Evolutionary conservation across 1,139 yeast species (phyloP), one percentile per base, ranked within the genome.

Genomic region (Zygosaccharomyces pseudobailii): DNA sequence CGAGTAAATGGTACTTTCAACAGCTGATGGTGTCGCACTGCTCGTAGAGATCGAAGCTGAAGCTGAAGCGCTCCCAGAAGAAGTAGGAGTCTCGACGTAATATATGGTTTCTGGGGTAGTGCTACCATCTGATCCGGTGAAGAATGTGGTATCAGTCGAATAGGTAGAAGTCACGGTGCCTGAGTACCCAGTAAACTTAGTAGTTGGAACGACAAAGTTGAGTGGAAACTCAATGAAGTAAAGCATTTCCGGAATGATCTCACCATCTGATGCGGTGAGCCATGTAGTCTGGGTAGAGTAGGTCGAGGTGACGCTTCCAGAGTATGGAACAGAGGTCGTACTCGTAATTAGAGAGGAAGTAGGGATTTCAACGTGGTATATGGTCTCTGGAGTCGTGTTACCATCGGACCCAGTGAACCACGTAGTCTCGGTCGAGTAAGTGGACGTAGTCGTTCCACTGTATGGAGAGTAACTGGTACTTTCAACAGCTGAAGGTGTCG

Each of bases 241-340:
- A 19, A 47, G 24, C 4, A 41, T 40, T 9, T 39, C 41, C 3
- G 47, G 36, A 7, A 48, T 47, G 5, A 40, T 31, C n/a, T 27
- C 3, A 33, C 48, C 34, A 19, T 47, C 47, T 8, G 31, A 5
- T n/a, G 48, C 50, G 21, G 36, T 32, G 3, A 30, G 33, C n/a
- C 28, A 19, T 2, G 41, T 21, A 13, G 45, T 27, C 6, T 8
- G 28, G 10, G 49, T 47, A 4, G 42, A 22, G 28, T 39, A 43
- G 7, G 49, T 46, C 22, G 28, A n/a, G 2, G 38, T 34, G 32
- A 20, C n/a, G 4, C 25, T 44, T 62, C 80, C 82, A 76, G 39
- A 13, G 17, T 13, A 13, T 13, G 17, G 17, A 13, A 13, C 17
- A 13, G 17, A 13, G 17, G 17, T 13, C 17, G 36, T 33, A 17